phyloP scores from a whole-genome alignment of 352 stramenopile species.

The Phytopythium aichiense region DNA sequence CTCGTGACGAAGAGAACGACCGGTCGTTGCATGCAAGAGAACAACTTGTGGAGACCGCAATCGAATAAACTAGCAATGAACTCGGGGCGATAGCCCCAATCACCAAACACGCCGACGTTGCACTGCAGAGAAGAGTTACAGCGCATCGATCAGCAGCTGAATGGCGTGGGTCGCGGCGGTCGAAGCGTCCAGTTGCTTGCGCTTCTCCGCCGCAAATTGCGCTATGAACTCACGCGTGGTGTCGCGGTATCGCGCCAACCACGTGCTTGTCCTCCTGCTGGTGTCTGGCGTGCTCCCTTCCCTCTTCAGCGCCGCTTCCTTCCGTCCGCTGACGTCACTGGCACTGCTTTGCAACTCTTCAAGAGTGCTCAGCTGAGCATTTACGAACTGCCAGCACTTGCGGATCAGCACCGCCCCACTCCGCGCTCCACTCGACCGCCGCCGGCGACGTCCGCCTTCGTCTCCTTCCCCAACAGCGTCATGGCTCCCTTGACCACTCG shows the following conservation, averaged over 20 bases:
- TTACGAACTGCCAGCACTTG: conserved; percentile 30
- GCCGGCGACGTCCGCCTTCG: neutral
- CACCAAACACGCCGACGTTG: neutral
- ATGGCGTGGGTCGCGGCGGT: conserved; percentile 19
- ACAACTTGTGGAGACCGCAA: neutral
- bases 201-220: conserved; percentile 17
- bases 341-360: neutral
- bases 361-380: conserved; percentile 7
- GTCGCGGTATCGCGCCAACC: conserved; percentile 11
- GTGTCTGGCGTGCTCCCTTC: neutral
- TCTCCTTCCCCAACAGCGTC: neutral
- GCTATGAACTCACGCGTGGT: conserved; percentile 18
- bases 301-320: neutral
- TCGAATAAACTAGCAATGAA: conserved; percentile 1
- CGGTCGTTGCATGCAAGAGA: neutral
- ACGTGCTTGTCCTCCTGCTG: conserved; percentile 5
- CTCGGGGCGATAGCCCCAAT: neutral
- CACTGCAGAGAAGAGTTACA: conserved; percentile 14
- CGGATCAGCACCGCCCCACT: conserved; percentile 30
- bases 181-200: conserved; percentile 10
- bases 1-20: neutral
- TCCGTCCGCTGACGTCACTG: neutral
- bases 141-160: conserved; percentile 17
- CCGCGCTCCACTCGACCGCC: conserved; percentile 10
- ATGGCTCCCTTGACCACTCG: no score